Evolutionary conservation across 257 asterid genomes (phyloP).

Genomic region (Dorcoceras hygrometricum): DNA sequence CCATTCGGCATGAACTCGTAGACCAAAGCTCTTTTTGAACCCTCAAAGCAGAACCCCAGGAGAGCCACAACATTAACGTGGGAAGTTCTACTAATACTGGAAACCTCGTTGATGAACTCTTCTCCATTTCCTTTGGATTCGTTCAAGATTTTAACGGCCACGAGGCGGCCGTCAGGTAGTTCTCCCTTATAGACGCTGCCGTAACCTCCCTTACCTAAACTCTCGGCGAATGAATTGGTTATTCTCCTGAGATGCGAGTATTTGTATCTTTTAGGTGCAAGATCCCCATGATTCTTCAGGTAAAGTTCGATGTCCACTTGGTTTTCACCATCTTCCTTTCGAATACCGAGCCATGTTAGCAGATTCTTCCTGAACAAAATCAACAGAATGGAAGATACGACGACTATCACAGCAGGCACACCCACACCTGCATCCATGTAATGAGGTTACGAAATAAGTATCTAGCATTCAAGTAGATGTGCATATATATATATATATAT

Average conservation of each 20-base stretch:
- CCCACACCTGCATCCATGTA: neutral
- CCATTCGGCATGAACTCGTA: constrained; percentile 42
- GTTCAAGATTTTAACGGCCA: constrained; percentile 34
- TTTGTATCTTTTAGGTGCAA: constrained; percentile 9
- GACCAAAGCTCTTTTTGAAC: constrained; percentile 30
- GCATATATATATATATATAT: too few species aligned
- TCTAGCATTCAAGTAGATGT: too few species aligned
- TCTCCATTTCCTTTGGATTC: constrained; percentile 27
- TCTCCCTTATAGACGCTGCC: constrained; percentile 31
- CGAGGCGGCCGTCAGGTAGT: constrained; percentile 9
- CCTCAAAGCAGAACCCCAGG: constrained; percentile 31
- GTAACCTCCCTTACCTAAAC: constrained; percentile 28
- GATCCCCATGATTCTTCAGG: constrained; percentile 4
- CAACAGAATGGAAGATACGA: neutral
- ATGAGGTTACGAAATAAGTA: too few species aligned
- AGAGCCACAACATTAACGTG: constrained; percentile 31
- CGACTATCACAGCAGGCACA: neutral
- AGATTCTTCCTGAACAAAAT: neutral
- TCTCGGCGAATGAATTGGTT: constrained; percentile 21
- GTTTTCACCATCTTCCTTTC: neutral
- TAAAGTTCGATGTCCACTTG: neutral
- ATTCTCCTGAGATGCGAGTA: constrained; percentile 26
- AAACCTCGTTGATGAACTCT: constrained; percentile 33
- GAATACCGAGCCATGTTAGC: neutral
- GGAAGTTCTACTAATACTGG: constrained; percentile 30